phyloP scores from a whole-genome alignment of 1,139 yeast genomes.

The Blastobotrys malaysiensis region DNA sequence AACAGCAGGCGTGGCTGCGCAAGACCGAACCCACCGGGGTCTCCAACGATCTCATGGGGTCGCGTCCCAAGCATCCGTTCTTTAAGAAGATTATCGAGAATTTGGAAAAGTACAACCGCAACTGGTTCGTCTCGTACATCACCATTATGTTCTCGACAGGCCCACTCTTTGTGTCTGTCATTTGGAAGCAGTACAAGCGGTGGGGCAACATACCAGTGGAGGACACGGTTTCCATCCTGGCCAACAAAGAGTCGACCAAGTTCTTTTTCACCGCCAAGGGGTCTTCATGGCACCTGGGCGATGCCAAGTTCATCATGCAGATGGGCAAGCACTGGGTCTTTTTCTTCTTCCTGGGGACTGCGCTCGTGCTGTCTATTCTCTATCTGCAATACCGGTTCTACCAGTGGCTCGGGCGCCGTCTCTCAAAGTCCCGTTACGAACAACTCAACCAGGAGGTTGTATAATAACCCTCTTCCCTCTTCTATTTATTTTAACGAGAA shows the following conservation, averaged over 20 bases:
- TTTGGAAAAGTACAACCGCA: constrained; percentile 46
- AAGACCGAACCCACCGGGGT: constrained; percentile 89
- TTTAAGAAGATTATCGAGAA: constrained; percentile 65
- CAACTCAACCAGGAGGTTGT: not conserved
- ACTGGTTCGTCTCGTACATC: constrained; percentile 60
- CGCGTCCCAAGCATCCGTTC: constrained; percentile 83
- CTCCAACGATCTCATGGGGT: constrained; percentile 90
- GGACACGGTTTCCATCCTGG: constrained; percentile 38
- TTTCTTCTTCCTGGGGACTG: constrained; percentile 62
- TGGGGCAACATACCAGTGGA: constrained; percentile 41
- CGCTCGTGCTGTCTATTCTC: constrained; percentile 51
- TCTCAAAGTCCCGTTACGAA: not conserved
- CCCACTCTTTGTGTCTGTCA: constrained; percentile 76
- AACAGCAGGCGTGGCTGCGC: constrained; percentile 80
- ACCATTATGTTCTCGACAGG: constrained; percentile 95
- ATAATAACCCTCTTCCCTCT: not conserved
- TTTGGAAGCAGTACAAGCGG: constrained; percentile 83
- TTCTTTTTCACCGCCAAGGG: constrained; percentile 73
- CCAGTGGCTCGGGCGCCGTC: constrained; percentile 8
- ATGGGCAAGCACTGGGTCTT: constrained; percentile 64
- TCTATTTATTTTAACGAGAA: not conserved
- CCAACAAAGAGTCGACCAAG: constrained; percentile 36
- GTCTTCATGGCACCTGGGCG: constrained; percentile 85
- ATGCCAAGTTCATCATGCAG: constrained; percentile 66
- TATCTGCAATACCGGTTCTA: constrained; percentile 50